Percentiles rank a stretch among this genome's conserved stretches.
Evolutionary conservation across 1,284 basidiomycete species (phyloP).

Genomic region (Coriolopsis trogii): DNA sequence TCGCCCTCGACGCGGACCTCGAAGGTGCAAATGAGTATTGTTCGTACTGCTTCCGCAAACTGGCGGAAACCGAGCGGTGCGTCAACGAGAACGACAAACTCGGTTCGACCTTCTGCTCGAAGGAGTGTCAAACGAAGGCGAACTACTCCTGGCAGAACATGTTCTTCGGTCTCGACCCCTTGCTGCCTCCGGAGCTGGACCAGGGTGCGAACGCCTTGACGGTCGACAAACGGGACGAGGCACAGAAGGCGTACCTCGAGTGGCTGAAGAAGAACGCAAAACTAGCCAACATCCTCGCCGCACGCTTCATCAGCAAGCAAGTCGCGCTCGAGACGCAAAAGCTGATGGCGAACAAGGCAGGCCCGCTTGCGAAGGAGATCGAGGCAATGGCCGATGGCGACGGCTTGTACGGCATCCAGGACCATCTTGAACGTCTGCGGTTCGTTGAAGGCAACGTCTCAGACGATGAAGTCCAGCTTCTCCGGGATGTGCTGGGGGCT

Average conservation of each 20-base stretch:
- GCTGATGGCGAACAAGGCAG: conserved; percentile 39
- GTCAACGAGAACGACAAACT: conserved; percentile 53
- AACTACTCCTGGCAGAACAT: conserved; percentile 65
- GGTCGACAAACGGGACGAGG: conserved; percentile 51
- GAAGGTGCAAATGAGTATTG: conserved; percentile 68
- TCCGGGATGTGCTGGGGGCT: conserved; percentile 57
- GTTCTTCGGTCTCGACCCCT: conserved; percentile 68
- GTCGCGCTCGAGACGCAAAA: conserved; percentile 67
- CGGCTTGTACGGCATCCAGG: conserved; percentile 63
- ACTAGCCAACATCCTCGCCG: conserved; percentile 58
- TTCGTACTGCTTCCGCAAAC: conserved; percentile 65
- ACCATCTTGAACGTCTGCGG: conserved; percentile 74
- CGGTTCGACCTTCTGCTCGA: conserved; percentile 69
- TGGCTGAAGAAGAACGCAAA: conserved; percentile 53
- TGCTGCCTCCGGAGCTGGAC: conserved; percentile 57
- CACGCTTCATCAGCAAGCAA: conserved; percentile 72
- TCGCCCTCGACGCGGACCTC: conserved; percentile 70
- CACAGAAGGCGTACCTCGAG: conserved; percentile 59
- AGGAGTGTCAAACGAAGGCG: conserved; percentile 58
- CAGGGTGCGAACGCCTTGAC: conserved; percentile 35
- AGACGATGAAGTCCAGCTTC: conserved; percentile 53
- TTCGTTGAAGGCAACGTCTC: conserved; percentile 56
- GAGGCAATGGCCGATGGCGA: conserved; percentile 49
- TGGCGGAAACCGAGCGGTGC: conserved; percentile 49
- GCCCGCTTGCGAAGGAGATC: conserved; percentile 28